Evolutionary conservation across 805 yeast species (phyloP), one percentile per base, ranked within the genome.

Genomic region (Myxozyma lipomycoides): DNA sequence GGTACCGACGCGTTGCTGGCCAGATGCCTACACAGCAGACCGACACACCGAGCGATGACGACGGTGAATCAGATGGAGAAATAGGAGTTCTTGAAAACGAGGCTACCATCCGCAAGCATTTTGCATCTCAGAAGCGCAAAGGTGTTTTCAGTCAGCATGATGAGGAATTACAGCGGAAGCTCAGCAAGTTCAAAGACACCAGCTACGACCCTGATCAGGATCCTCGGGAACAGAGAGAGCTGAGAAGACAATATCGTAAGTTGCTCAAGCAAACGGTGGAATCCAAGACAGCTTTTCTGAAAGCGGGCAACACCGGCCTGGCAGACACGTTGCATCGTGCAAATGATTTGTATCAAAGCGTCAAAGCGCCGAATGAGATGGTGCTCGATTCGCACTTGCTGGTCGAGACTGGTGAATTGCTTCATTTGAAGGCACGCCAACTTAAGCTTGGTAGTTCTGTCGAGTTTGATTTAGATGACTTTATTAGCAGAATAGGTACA

Each of bases 401-500:
- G 34, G 58, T 46, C 2, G 24, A 53, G 17, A 23, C 46, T 23
- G 48, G 53, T 18, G 59, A 55, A 21, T 34, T 55, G 17, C 36
- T 46, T 15, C 40, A 46, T 34, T 35, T 39, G 21, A 52, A 48
- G 36, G 46, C 52, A 26, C 46, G 57, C 12, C 36, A 37, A 10
- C 21, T 55, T 43, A 52, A 48, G 41, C 50, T 55, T 30, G 59
- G 59, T 23, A 15, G 44, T 21, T 10, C 40, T 17, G 51, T 46
- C 15, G 59, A 55, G 37, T 45, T 55, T 1, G 59, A 55, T 22
- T 17, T 49, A n/a, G 59, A 55, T n/a, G 59, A 55, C 10, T 47
- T 41, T 34, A 42, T 55, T 6, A 21, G 21, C 17, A 44, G 46
- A 2, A 32, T 55, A 22, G 32, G 45, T 23, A 23, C 19, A 25